Base-by-base conservation (phyloP, 306 rosid genomes). In the Parietaria judaica region DNA sequence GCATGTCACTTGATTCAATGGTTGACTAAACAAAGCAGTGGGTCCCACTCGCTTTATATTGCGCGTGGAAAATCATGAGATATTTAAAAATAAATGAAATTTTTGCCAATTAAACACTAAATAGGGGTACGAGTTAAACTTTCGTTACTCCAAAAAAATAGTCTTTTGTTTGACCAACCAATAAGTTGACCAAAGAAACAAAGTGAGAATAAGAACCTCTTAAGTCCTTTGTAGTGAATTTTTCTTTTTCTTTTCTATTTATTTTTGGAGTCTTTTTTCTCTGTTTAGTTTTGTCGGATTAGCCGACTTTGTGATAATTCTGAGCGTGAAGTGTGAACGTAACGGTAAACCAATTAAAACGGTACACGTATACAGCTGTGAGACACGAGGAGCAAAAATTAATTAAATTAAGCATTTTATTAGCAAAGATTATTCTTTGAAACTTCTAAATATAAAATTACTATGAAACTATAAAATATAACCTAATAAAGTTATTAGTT, bases 21-120 rank as follows among this genome's bases (percentile, higher is more conserved):
- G 78, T 75, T 79, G 80, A 79, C 84, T 65, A 23, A 36, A 7
- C 2, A 16, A 68, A 61, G 34, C n/a, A 0, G 8, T 49, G 65
- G 78, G 61, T 13, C 75, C 70, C 71, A 66, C 58, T 54, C 23
- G 43, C 73, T 61, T 60, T 17, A 39, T 36, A 44, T 49, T 56
- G 67, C 60, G 75, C 62, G 66, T 72, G 69, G 65, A 54, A 46
- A 41, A 39, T 58, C 6, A 43, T 2, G 17, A 8, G 35, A 47
- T 35, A 14, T 23, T 56, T 56, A 53, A 17, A 34, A 44, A n/a
- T 59, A 59, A 59, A n/a, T 4, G 14, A 0, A 12, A 16, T 45
- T 23, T 23, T 23, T 8, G 34, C 14, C 14, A 60, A 31, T 49
- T 10, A 4, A 49, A 41, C 9, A 41, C 9, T 41, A 41, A 36